Conservation (phyloP, 192 early-diverging fungal genomes). For the Gryganskiella cystojenkinii region DNA sequence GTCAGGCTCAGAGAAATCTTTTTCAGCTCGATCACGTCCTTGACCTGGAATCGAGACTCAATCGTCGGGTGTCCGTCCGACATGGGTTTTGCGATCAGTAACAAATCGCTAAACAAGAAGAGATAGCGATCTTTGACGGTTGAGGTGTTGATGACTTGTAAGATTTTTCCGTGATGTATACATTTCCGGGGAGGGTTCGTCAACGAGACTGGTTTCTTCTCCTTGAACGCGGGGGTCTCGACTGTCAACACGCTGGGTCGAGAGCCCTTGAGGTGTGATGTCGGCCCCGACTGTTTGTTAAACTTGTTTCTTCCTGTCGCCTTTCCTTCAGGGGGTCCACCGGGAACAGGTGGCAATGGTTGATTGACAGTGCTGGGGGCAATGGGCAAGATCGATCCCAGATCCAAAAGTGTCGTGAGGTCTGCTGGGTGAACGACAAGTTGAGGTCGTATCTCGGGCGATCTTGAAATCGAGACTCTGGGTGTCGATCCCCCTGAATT, state of each 20-base stretch:
- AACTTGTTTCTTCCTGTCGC: neutral
- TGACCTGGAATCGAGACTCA: slow-evolving; percentile 65
- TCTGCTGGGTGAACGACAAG: slow-evolving; percentile 19
- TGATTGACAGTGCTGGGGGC: slow-evolving; percentile 17
- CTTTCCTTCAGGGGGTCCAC: neutral
- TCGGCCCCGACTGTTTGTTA: slow-evolving; percentile 3
- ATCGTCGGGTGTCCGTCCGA: slow-evolving; percentile 58
- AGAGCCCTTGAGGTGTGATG: neutral
- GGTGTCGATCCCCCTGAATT: slow-evolving; percentile 36
- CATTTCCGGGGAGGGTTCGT: slow-evolving; percentile 60
- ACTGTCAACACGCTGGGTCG: slow-evolving; percentile 2
- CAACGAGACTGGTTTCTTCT: slow-evolving; percentile 44
- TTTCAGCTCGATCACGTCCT: slow-evolving; percentile 61
- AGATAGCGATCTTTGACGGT: slow-evolving; percentile 76
- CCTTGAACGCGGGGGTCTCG: slow-evolving; percentile 3
- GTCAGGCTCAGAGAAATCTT: slow-evolving; percentile 57
- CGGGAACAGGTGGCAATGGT: slow-evolving; percentile 36
- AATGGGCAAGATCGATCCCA: slow-evolving; percentile 17
- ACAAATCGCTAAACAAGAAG: slow-evolving; percentile 72
- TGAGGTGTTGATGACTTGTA: slow-evolving; percentile 72
- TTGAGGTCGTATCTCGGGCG: slow-evolving; percentile 34
- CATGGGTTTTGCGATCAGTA: slow-evolving; percentile 74
- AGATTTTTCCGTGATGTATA: slow-evolving; percentile 67
- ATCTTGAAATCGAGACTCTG: slow-evolving; percentile 19
- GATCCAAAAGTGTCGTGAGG: neutral